These are phyloP conservation scores for Saccharum officinarum DNA, from an alignment of 176 grass and related monocot species.

Conservation along the genomic window DNA sequence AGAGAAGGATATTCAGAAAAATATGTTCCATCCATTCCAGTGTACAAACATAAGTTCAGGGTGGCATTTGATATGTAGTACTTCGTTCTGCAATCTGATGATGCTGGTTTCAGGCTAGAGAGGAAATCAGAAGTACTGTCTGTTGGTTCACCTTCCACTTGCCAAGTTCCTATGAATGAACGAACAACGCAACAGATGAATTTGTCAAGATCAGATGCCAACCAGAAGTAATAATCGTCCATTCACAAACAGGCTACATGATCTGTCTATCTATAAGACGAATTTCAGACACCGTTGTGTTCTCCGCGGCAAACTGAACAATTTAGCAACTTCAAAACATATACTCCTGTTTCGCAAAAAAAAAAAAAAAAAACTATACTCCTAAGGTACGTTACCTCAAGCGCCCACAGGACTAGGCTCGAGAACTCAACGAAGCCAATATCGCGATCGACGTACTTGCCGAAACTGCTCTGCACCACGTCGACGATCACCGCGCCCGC, in stretches of 20 bases:
- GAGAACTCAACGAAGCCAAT: slow-evolving; percentile 54
- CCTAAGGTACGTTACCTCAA: slow-evolving; percentile 39
- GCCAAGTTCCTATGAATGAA: slow-evolving; percentile 35
- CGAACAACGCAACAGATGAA: neutral
- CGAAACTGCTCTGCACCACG: slow-evolving; percentile 26
- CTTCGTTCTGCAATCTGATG: slow-evolving; percentile 53
- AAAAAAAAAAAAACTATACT: neutral
- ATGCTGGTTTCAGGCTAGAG: slow-evolving; percentile 28
- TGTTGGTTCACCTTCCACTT: neutral
- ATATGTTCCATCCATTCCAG: neutral
- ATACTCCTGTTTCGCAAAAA: no score
- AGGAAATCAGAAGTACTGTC: slow-evolving; percentile 27
- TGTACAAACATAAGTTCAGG: neutral
- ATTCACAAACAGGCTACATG: neutral
- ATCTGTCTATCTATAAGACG: neutral
- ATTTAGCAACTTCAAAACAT: no score
- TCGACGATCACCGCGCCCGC: slow-evolving; percentile 48
- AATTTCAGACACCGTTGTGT: neutral
- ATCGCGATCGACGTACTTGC: slow-evolving; percentile 53
- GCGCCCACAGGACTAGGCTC: slow-evolving; percentile 45
- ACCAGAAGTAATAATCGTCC: neutral
- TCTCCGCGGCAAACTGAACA: neutral
- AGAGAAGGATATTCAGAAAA: neutral
- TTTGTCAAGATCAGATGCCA: neutral
- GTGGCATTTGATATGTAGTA: neutral